Base-by-base conservation (phyloP, 768 basidiomycete genomes). In the Rhodosporidiobolus odoratus region DNA sequence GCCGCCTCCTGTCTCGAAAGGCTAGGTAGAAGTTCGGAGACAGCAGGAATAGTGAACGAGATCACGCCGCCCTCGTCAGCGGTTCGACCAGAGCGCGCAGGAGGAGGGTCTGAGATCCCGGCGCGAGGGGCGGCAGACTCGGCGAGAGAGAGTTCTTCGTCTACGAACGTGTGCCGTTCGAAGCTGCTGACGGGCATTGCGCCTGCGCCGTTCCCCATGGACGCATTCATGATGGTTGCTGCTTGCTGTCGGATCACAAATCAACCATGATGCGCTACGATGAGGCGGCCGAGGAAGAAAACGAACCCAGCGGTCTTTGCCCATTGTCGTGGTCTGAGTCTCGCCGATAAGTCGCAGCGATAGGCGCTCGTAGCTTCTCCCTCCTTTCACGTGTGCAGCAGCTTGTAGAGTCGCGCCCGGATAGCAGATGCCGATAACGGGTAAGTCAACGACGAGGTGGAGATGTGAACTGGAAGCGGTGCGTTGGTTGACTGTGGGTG, bases 271-370 rank as follows among this genome's bases (percentile, higher is more conserved):
- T n/a, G 47, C 8, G 27, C 17, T 37, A 19, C 37, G 50, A 50
- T 8, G 21, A 21, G 48, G 15, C 17, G n/a, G 34, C n/a, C 16
- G 43, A 9, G 35, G 27, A 6, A 34, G 15, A 16, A 19, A 27
- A 27, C 61, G 17, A 1, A 72, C 66, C 65, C 65, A 66, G 34
- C 65, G 60, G 6, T 52, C 57, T 25, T 66, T 73, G 38, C 68
- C 72, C 72, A 66, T 66, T n/a, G 69, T 47, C 32, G 48, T 62
- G 21, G 56, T 40, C 9, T 23, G 47, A 1, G 54, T 59, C 10
- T 62, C 43, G 0, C 50, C 72, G 4, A 45, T n/a, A 7, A 73
- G 72, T 8, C 52, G 35, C 25, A 73, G 61, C 25, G 72, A 64
- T 4, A 62, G 30, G 16, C 35, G 45, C 2, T 57, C 41, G 68